phyloP scores from a whole-genome alignment of 192 early-diverging fungal genomes.

The Backusella mclennaniae region DNA sequence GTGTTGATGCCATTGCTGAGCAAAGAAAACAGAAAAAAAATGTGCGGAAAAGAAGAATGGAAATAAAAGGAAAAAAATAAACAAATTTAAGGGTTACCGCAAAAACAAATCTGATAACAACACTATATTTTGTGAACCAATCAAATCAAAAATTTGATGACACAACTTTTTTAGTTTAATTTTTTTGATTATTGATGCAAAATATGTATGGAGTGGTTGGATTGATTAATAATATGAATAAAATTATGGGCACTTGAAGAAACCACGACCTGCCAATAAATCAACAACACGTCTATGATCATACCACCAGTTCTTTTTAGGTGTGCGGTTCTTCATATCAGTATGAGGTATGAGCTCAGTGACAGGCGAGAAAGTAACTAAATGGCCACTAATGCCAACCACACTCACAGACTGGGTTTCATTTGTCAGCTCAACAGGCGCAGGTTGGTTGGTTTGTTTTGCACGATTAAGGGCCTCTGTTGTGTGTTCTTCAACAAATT shows the following conservation, averaged over 20 bases:
- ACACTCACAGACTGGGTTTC: conserved; percentile 63
- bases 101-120: neutral
- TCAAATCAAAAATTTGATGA: neutral
- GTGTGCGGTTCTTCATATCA: conserved; percentile 77
- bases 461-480: conserved; percentile 49
- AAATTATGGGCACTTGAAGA: neutral
- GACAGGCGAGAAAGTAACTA: conserved; percentile 73
- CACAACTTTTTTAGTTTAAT: neutral
- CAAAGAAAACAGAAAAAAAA: neutral
- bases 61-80: conserved; percentile 6
- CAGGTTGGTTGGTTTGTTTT: conserved; percentile 40
- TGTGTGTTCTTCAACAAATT: conserved; percentile 79
- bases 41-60: neutral
- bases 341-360: conserved; percentile 62
- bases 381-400: conserved; percentile 80
- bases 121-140: neutral
- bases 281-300: conserved; percentile 20
- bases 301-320: conserved; percentile 71
- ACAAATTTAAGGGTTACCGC: neutral
- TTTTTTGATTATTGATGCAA: neutral
- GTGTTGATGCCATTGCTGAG: neutral
- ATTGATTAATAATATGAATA: neutral
- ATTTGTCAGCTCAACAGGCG: conserved; percentile 60
- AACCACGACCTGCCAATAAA: conserved; percentile 22
- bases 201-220: neutral